Conservation (phyloP, 441 rosid genomes). For the Macaranga tanarius region DNA sequence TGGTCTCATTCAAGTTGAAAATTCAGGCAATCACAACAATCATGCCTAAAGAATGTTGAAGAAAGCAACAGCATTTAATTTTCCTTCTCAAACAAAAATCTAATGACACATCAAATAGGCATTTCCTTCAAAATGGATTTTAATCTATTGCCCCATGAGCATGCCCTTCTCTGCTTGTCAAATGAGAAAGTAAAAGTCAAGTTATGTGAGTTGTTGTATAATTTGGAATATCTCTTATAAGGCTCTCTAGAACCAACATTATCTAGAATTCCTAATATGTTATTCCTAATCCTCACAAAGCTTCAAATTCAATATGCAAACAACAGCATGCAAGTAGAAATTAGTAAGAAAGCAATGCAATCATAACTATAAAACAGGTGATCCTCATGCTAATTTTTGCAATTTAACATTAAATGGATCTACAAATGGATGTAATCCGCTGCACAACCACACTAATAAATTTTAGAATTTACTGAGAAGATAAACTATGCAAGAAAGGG, state of each 20-base stretch:
- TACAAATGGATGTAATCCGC: background rate
- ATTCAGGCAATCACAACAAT: background rate
- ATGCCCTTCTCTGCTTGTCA: background rate
- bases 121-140: background rate
- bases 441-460: background rate
- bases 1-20: conserved; percentile 1
- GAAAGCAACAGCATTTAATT: background rate
- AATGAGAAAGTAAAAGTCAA: background rate
- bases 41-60: background rate
- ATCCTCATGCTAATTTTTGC: background rate
- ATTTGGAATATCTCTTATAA: background rate
- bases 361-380: too few species aligned
- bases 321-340: background rate
- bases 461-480: too few species aligned
- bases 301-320: background rate
- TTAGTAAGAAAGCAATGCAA: background rate
- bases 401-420: background rate
- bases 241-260: background rate
- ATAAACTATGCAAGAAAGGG: background rate
- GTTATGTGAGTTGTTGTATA: background rate
- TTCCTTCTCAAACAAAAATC: background rate
- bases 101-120: background rate
- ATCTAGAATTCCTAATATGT: background rate
- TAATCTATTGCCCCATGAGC: background rate
- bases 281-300: background rate